Evolutionary conservation across 345 rosid species (phyloP), one percentile per base, ranked within the genome.

Genomic region (Lumnitzera littorea): DNA sequence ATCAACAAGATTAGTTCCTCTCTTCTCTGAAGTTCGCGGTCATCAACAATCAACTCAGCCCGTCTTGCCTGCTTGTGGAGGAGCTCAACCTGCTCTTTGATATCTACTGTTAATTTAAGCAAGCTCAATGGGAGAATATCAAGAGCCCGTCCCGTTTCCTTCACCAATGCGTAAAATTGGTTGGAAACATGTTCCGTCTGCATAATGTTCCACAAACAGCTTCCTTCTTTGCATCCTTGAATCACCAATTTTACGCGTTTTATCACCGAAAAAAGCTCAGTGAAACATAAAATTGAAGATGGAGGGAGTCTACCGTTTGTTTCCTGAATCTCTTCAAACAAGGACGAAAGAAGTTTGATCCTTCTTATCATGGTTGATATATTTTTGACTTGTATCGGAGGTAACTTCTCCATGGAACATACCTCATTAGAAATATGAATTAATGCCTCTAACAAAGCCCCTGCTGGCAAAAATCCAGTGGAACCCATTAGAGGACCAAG

Each of bases 11-110:
- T 62, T 63, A 83, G 74, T 41, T 76, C 70, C 13, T 74, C 82
- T 50, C 79, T 80, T 72, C 57, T 82, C 41, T 53, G 71, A 64
- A 81, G 27, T 59, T 81, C 92, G 58, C 51, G 58, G 13, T 72
- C 54, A 15, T 85, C 82, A n/a, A 77, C 63, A 59, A 76, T 69
- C 71, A 78, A 68, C 58, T 74, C 80, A 2, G 67, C 76, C 60
- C 82, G 70, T 57, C 76, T 86, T 5, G 74, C 78, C 61, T 86
- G 92, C 80, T 53, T 76, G 76, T 76, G 85, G 46, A 81, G 84
- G 51, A 83, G 82, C 70, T 81, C 89, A 59, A 86, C 78, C 62
- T 83, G 92, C 68, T 86, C 92, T 59, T 67, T 79, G n/a, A 69
- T 73, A 52, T 86, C 92, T 0, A 69, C n/a, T 0, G 62, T 73